Conservation (phyloP, 441 rosid genomes). For the Syzygium malaccense region DNA sequence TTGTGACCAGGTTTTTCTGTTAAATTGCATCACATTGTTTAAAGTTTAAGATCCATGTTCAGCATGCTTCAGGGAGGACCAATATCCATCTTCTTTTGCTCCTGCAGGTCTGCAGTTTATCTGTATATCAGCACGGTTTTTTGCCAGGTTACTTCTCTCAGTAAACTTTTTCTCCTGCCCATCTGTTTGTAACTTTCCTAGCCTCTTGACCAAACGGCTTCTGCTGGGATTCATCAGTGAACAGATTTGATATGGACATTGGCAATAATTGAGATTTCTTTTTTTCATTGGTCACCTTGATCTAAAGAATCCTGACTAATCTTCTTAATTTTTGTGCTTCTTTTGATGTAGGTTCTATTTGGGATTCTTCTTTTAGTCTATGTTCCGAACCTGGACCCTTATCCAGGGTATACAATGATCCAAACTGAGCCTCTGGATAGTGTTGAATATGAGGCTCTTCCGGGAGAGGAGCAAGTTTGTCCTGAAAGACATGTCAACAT, state of each 20-base stretch:
- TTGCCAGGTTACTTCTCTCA: slow-evolving; percentile 60
- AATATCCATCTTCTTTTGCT: neutral
- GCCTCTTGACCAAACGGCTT: neutral
- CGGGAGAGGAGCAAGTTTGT: slow-evolving; percentile 83
- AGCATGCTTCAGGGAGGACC: neutral
- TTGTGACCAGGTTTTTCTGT: neutral
- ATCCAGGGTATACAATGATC: slow-evolving; percentile 77
- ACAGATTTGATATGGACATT: neutral
- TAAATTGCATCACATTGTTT: neutral
- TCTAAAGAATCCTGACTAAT: neutral
- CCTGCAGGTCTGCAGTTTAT: slow-evolving; percentile 67
- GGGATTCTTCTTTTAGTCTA: slow-evolving; percentile 72
- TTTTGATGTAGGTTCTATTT: slow-evolving; percentile 57
- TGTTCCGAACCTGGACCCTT: slow-evolving; percentile 79
- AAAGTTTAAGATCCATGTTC: neutral
- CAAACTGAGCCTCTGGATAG: slow-evolving; percentile 43
- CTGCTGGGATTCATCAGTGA: neutral
- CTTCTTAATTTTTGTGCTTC: neutral
- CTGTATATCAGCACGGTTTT: slow-evolving; percentile 67
- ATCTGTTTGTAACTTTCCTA: neutral
- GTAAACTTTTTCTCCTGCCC: neutral
- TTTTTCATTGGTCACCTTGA: neutral
- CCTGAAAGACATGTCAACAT: slow-evolving; percentile 79
- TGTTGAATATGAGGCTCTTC: slow-evolving; percentile 83
- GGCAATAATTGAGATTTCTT: neutral